Percentiles rank a stretch among this genome's conserved stretches.
These are phyloP conservation scores for Leccinum pachyderme DNA, from an alignment of 1,284 basidiomycete species.

Conservation along the genomic window DNA sequence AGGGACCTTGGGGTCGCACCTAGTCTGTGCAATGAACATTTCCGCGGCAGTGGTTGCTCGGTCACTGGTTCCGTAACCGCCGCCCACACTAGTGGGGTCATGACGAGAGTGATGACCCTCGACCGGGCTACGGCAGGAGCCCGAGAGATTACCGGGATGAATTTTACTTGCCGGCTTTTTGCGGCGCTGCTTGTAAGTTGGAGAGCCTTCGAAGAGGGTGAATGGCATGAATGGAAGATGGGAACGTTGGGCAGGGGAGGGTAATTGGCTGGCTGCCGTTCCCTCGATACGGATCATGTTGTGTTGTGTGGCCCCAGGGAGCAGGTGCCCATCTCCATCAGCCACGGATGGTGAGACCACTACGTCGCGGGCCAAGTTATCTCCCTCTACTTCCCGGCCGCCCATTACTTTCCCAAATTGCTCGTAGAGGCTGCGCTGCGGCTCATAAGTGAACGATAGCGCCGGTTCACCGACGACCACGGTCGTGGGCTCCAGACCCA, in stretches of 20 bases:
- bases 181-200: constrained; percentile 83
- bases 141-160: constrained; percentile 24
- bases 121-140: constrained; percentile 26
- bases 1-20: constrained; percentile 45
- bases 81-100: constrained; percentile 31
- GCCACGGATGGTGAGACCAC: constrained; percentile 14
- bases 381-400: constrained; percentile 39
- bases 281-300: constrained; percentile 31
- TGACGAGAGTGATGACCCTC: constrained; percentile 18
- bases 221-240: constrained; percentile 62
- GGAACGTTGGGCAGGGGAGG: constrained; percentile 33
- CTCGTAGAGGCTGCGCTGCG: constrained; percentile 81
- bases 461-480: constrained; percentile 78
- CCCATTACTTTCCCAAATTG: constrained; percentile 68
- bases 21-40: constrained; percentile 61
- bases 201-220: constrained; percentile 78
- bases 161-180: constrained; percentile 57
- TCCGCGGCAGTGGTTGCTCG: constrained; percentile 51
- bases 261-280: constrained; percentile 13
- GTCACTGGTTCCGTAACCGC: constrained; percentile 34
- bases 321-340: constrained; percentile 12
- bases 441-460: constrained; percentile 78
- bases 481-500: constrained; percentile 82
- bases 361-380: constrained; percentile 45
- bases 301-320: constrained; percentile 3